phyloP scores from a whole-genome alignment of 768 basidiomycete genomes.

The Trametes coccinea region DNA sequence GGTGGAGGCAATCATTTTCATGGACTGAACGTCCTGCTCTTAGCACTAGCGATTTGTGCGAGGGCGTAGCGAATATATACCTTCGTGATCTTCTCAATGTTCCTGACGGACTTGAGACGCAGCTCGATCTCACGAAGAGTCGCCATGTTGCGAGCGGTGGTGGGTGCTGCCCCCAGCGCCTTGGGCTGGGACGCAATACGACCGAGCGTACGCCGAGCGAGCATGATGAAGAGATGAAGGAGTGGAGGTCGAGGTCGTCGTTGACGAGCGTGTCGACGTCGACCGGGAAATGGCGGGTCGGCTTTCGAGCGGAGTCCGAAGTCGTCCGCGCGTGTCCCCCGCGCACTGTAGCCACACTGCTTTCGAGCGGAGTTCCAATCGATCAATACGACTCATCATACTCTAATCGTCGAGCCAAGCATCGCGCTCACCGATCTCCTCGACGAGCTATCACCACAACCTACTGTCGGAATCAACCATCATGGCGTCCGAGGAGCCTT shows the following conservation, averaged over 20 bases:
- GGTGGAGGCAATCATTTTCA: constrained; percentile 99
- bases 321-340: not conserved
- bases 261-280: constrained; percentile 20
- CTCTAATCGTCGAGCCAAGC: constrained; percentile 15
- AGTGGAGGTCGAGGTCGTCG: constrained; percentile 26
- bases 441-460: constrained; percentile 31
- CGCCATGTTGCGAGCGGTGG: constrained; percentile 84
- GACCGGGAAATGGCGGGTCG: constrained; percentile 29
- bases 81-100: constrained; percentile 99
- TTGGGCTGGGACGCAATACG: constrained; percentile 44
- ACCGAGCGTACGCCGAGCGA: constrained; percentile 49
- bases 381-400: constrained; percentile 11
- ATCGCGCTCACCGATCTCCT: constrained; percentile 14
- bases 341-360: not conserved
- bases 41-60: not conserved
- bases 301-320: constrained; percentile 20
- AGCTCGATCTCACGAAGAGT: constrained; percentile 97
- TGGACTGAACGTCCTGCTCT: constrained; percentile 55
- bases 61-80: constrained; percentile 38
- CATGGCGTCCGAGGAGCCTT: constrained; percentile 70
- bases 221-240: constrained; percentile 39
- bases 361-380: constrained; percentile 13
- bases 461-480: constrained; percentile 16
- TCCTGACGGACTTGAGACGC: constrained; percentile 92
- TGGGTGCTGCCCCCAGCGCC: constrained; percentile 40